These are phyloP conservation scores for Dictyophora rubrovolvata DNA, from an alignment of 768 basidiomycete genomes.

Conservation along the genomic window DNA sequence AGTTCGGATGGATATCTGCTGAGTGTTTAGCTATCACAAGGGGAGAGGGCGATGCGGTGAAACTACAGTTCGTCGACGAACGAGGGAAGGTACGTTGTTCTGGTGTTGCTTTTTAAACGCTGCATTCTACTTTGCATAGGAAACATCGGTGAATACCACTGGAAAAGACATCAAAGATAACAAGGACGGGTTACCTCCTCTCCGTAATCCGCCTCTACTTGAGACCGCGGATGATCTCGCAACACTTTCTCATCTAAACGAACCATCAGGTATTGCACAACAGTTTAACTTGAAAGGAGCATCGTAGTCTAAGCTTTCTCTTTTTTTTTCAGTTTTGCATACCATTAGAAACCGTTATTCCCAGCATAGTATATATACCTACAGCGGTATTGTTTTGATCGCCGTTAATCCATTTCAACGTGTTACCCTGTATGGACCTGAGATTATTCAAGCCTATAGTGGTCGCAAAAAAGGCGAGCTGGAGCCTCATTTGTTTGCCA, in stretches of 20 bases:
- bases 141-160: constrained; percentile 69
- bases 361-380: constrained; percentile 96
- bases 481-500: constrained; percentile 96
- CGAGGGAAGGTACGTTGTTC: constrained; percentile 65
- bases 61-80: constrained; percentile 80
- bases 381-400: constrained; percentile 97
- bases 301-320: neutral
- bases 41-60: constrained; percentile 62
- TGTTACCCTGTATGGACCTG: constrained; percentile 91
- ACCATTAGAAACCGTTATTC: constrained; percentile 96
- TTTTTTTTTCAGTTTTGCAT: constrained; percentile 60
- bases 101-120: constrained; percentile 4
- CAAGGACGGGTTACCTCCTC: constrained; percentile 74
- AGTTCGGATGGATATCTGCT: constrained; percentile 88
- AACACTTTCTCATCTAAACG: constrained; percentile 94
- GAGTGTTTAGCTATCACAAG: constrained; percentile 63
- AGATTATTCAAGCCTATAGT: constrained; percentile 95
- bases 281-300: neutral
- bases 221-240: constrained; percentile 98
- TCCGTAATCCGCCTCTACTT: constrained; percentile 91
- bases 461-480: constrained; percentile 87
- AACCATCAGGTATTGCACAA: constrained; percentile 67
- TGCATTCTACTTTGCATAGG: constrained; percentile 32
- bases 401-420: constrained; percentile 99
- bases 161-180: constrained; percentile 71